A percentile compares a stretch with the other conserved stretches of the same genome.
phyloP scores from a whole-genome alignment of 345 rosid genomes.

The Aethionema arabicum region DNA sequence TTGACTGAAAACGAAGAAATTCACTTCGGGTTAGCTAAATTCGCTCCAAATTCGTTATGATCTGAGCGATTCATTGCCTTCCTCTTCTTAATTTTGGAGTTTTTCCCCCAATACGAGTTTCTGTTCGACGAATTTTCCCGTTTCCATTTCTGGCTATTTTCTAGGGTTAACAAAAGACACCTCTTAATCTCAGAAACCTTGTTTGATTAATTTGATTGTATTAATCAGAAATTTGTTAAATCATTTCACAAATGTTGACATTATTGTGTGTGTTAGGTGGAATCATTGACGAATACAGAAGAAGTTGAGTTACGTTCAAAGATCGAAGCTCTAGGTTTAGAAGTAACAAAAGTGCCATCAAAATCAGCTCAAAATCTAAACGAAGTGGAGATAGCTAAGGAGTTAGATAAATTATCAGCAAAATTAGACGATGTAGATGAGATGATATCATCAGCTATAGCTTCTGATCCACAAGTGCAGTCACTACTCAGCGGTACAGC shows the following conservation, averaged over 20 bases:
- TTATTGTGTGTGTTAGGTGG: constrained; percentile 45
- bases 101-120: not conserved
- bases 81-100: not conserved
- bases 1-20: constrained; percentile 8
- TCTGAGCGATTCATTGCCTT: not conserved
- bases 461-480: constrained; percentile 69
- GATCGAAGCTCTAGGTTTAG: constrained; percentile 80
- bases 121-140: not conserved
- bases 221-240: not conserved
- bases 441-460: constrained; percentile 75
- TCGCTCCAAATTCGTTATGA: constrained; percentile 1
- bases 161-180: too few relatives aligned
- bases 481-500: constrained; percentile 75
- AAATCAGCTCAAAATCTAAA: constrained; percentile 49
- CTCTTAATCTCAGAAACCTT: not conserved
- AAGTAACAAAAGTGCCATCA: constrained; percentile 75
- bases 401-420: constrained; percentile 77
- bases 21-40: not conserved
- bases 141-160: not conserved
- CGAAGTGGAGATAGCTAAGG: constrained; percentile 77
- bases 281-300: constrained; percentile 70
- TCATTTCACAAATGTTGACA: not conserved
- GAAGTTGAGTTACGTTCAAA: constrained; percentile 84
- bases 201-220: not conserved
- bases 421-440: constrained; percentile 75